Base-by-base conservation (phyloP, 768 basidiomycete genomes). In the Termitomyces titanicus region DNA sequence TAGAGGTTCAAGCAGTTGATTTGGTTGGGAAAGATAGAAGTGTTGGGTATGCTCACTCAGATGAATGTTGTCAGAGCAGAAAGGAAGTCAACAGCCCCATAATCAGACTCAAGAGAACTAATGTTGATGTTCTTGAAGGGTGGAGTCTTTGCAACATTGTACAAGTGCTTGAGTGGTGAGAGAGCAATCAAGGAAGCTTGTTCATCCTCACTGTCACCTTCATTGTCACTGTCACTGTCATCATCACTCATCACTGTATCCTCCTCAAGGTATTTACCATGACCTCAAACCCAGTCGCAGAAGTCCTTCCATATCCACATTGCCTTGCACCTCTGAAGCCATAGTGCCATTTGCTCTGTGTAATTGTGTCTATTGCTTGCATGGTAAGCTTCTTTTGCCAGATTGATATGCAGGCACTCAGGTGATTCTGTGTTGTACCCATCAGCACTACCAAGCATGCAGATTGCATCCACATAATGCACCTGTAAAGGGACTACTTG, bases 341-440 rank as follows among this genome's bases (percentile, higher is more conserved):
- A 75, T 0, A 37, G 31, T 0, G 70, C 64, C 78, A 80, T 80
- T 49, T 78, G 76, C 12, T 53, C 35, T 3, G 60, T 39, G 44
- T 66, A 70, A 12, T 70, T 61, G 5, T 62, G 52, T 45, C 66
- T 64, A 46, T 72, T 74, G n/a, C 58, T 65, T 1, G 66, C 66
- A 10, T 47, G 18, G 47, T 70, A 72, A 58, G 44, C 44, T 8
- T 53, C 44, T 33, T 53, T 53, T 25, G 43, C 42, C 5, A 33
- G 42, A 29, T 53, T 17, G 12, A 53, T 53, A 20, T 52, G 51
- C 7, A 52, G 42, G n/a, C 15, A 5, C 15, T 52, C 51, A 18
- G 51, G 42, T 42, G 51, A 33, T 27, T 52, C 42, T 1, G 12
- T 52, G 15, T 52, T 52, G 13, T 52, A 52, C 5, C 51, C 38